Conservation (phyloP, 352 stramenopile species). For the Thalassiosira ordinaria region DNA sequence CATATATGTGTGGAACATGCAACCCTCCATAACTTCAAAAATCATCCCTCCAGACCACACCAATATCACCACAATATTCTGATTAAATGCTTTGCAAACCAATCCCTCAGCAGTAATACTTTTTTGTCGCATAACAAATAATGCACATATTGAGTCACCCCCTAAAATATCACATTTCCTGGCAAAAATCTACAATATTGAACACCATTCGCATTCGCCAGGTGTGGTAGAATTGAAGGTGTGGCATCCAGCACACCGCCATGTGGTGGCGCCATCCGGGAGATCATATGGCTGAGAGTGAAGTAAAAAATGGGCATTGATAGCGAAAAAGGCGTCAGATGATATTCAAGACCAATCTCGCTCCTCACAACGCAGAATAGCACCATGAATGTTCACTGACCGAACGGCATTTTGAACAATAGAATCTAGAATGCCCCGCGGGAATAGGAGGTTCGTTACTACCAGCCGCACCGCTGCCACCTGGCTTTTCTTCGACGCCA, state of each 20-base stretch:
- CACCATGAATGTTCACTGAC: constrained; percentile 40
- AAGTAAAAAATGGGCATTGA: constrained; percentile 17
- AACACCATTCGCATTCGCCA: constrained; percentile 73
- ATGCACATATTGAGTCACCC: constrained; percentile 14
- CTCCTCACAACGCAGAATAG: not conserved
- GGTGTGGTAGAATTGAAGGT: constrained; percentile 76
- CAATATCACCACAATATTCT: too few species aligned
- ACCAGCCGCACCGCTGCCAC: not conserved
- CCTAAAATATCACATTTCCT: too few species aligned
- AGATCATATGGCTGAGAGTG: constrained; percentile 72
- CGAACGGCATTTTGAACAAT: constrained; percentile 75
- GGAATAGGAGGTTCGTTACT: constrained; percentile 62
- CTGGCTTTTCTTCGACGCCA: constrained; percentile 17
- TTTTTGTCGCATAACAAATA: too few species aligned
- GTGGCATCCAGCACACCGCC: constrained; percentile 69
- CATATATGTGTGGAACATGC: too few species aligned
- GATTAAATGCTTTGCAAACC: too few species aligned
- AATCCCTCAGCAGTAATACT: not conserved
- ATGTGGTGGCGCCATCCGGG: constrained; percentile 67
- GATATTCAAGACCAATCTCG: too few species aligned
- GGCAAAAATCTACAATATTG: constrained; percentile 75
- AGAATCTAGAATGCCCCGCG: constrained; percentile 69
- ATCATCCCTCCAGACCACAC: too few species aligned
- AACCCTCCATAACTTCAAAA: too few species aligned
- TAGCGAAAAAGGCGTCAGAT: too few species aligned